phyloP scores from a whole-genome alignment of 331 rosid genomes.

The Spiraea crenata region DNA sequence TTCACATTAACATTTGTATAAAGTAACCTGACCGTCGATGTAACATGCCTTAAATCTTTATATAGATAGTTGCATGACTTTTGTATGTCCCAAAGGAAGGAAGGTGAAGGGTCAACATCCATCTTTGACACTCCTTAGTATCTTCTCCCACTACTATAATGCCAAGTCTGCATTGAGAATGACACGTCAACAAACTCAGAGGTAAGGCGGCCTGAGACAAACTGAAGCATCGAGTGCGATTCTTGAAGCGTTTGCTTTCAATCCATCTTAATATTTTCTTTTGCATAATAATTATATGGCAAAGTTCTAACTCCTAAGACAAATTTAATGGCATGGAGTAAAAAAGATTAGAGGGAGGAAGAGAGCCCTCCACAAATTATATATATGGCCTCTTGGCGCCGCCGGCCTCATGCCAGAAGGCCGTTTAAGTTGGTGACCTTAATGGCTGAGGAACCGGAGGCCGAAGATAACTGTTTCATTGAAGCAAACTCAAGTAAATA shows the following conservation, averaged over 20 bases:
- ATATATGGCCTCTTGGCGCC: too few relatives aligned
- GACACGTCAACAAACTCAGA: slow-evolving; percentile 37
- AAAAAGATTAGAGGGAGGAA: too few relatives aligned
- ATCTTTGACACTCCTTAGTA: slow-evolving; percentile 18
- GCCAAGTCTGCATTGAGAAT: slow-evolving; percentile 28
- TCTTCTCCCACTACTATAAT: slow-evolving; percentile 14
- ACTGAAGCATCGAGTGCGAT: slow-evolving; percentile 13
- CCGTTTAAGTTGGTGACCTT: too few relatives aligned
- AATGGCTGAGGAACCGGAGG: too few relatives aligned
- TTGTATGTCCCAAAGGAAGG: slow-evolving; percentile 9
- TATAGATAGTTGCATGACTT: slow-evolving; percentile 27
- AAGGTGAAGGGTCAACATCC: slow-evolving; percentile 39
- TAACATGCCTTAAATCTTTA: too few relatives aligned
- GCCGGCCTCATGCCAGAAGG: too few relatives aligned
- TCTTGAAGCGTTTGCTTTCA: slow-evolving; percentile 8
- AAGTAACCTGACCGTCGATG: too few relatives aligned
- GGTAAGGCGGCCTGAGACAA: slow-evolving; percentile 20
- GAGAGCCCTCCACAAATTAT: too few relatives aligned
- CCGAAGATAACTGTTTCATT: not conserved
- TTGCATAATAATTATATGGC: slow-evolving; percentile 3
- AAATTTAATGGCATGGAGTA: too few relatives aligned
- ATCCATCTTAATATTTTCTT: slow-evolving; percentile 2
- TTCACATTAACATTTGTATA: too few relatives aligned
- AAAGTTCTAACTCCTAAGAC: too few relatives aligned
- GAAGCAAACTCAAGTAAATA: not conserved